phyloP scores from a whole-genome alignment of 257 asterid species.

The Fraxinus excelsior region DNA sequence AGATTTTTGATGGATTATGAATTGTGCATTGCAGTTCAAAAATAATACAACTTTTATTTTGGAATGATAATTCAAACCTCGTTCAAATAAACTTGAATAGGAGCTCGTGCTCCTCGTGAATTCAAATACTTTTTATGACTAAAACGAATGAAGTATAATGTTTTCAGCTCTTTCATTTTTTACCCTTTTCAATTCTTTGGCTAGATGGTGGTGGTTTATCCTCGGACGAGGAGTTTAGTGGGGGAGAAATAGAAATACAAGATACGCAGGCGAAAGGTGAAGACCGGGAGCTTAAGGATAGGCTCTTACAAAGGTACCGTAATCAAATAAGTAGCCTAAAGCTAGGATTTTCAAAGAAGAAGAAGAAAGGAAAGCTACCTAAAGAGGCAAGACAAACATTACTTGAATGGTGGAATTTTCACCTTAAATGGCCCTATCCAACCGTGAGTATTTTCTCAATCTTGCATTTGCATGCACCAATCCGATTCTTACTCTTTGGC shows the following conservation, averaged over 20 bases:
- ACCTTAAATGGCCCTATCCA: constrained; percentile 90
- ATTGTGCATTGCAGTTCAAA: neutral
- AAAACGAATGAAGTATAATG: too few species aligned
- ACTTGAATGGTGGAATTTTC: constrained; percentile 87
- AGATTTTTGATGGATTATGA: neutral
- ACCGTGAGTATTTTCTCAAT: constrained; percentile 47
- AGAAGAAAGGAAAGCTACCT: constrained; percentile 88
- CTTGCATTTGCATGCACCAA: neutral
- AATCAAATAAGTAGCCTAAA: constrained; percentile 66
- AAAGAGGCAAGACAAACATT: constrained; percentile 73
- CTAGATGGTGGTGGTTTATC: constrained; percentile 61
- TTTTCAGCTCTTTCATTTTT: too few species aligned
- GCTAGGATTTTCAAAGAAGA: constrained; percentile 78
- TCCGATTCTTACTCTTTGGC: neutral
- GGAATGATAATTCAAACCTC: too few species aligned
- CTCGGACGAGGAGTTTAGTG: constrained; percentile 76
- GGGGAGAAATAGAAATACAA: constrained; percentile 43
- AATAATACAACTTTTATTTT: too few species aligned
- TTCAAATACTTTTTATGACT: too few species aligned
- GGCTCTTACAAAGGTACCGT: constrained; percentile 60
- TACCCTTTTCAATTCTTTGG: neutral
- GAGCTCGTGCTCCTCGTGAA: too few species aligned
- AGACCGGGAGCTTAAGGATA: constrained; percentile 69
- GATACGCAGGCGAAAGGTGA: constrained; percentile 50
- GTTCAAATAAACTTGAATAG: too few species aligned